These are phyloP conservation scores for Apiospora kogelbergensis DNA, from an alignment of 2,329 filamentous ascomycete genomes.

Conservation along the genomic window DNA sequence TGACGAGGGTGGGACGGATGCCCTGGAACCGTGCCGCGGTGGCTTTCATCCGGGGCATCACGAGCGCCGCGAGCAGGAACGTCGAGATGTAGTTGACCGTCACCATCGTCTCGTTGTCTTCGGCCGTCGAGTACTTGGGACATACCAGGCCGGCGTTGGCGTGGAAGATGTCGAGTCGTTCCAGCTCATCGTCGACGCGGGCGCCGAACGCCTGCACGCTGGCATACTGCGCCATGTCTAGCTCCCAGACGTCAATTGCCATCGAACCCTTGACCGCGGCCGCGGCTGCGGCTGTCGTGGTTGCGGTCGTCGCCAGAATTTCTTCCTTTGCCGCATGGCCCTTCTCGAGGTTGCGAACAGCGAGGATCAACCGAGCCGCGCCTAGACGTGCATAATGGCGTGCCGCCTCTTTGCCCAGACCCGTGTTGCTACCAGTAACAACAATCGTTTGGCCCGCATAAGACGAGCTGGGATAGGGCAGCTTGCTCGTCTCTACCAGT, in stretches of 20 bases:
- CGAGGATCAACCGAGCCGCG: constrained; percentile 30
- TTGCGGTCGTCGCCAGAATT: constrained; percentile 29
- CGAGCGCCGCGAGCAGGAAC: constrained; percentile 46
- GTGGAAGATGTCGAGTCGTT: constrained; percentile 43
- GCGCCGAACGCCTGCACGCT: constrained; percentile 45
- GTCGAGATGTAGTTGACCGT: constrained; percentile 55
- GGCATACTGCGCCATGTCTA: constrained; percentile 48
- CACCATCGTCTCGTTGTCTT: constrained; percentile 48
- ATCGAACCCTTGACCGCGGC: constrained; percentile 18
- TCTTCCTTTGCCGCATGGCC: constrained; percentile 38
- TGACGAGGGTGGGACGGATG: constrained; percentile 25
- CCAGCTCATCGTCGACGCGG: constrained; percentile 33
- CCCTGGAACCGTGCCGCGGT: constrained; percentile 26
- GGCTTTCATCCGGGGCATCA: constrained; percentile 51
- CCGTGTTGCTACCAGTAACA: constrained; percentile 35
- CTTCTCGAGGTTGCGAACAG: constrained; percentile 31
- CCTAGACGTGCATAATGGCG: constrained; percentile 26
- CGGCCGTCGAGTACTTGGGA: constrained; percentile 30
- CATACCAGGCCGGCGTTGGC: constrained; percentile 43
- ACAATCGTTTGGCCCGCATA: constrained; percentile 32
- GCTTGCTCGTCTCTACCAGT: constrained; percentile 9
- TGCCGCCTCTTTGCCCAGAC: constrained; percentile 35
- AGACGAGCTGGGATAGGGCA: constrained; percentile 22
- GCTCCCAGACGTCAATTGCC: constrained; percentile 46
- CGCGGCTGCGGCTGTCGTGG: too few species aligned